phyloP scores from a whole-genome alignment of 176 grass and related monocot species.

The Triticum timopheevii region DNA sequence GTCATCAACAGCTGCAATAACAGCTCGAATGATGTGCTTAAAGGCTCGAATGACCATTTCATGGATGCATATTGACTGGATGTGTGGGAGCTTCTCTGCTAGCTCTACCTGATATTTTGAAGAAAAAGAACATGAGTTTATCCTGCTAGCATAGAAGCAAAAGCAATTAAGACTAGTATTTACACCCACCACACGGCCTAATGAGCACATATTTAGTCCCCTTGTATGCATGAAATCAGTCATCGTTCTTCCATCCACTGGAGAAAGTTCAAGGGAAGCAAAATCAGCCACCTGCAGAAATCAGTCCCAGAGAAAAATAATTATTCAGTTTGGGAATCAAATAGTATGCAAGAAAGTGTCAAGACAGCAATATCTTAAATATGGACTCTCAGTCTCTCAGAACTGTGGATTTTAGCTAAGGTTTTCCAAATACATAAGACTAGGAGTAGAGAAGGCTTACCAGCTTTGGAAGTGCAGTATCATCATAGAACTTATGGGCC shows the following conservation, averaged over 20 bases:
- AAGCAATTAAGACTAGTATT: conserved; percentile 14
- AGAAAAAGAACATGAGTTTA: conserved; percentile 23
- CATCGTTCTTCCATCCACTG: conserved; percentile 97
- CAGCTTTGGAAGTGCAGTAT: conserved; percentile 94
- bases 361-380: conserved; percentile 11
- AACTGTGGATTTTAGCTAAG: conserved; percentile 2
- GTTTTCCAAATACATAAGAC: conserved; percentile 14
- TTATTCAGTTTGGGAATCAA: neutral
- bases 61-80: conserved; percentile 99
- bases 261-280: conserved; percentile 98
- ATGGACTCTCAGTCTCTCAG: neutral
- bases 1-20: conserved; percentile 77
- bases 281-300: conserved; percentile 89
- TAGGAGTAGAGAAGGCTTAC: conserved; percentile 41
- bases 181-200: conserved; percentile 78
- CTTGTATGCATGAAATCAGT: conserved; percentile 99
- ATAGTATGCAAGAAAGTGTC: conserved; percentile 20
- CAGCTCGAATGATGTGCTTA: conserved; percentile 87
- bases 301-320: conserved; percentile 18
- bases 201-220: conserved; percentile 89
- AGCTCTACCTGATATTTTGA: conserved; percentile 81
- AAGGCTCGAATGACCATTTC: conserved; percentile 98
- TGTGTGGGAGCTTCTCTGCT: conserved; percentile 88
- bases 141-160: conserved; percentile 17
- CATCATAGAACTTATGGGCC: conserved; percentile 88